Conservation (phyloP, 2,329 filamentous ascomycete species). For the Epichloe typhina region DNA sequence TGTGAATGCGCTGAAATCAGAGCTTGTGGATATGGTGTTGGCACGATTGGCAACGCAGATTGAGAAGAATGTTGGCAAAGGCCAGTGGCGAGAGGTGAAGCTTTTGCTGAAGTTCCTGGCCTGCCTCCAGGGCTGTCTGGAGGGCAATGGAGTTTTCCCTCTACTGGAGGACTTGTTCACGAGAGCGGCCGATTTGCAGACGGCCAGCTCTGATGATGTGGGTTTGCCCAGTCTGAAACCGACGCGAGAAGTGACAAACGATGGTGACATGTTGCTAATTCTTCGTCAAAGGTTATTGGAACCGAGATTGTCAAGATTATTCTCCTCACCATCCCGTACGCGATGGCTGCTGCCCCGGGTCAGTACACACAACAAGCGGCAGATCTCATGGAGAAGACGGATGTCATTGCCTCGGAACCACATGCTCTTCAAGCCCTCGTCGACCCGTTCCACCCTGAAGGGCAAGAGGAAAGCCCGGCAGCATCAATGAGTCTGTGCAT, state of each 20-base stretch:
- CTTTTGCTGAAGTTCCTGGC: slow-evolving; percentile 84
- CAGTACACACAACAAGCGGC: slow-evolving; percentile 61
- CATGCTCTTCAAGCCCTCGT: slow-evolving; percentile 76
- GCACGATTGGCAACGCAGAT: slow-evolving; percentile 44
- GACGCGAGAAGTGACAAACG: not conserved
- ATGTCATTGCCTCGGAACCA: slow-evolving; percentile 81
- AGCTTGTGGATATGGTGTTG: slow-evolving; percentile 61
- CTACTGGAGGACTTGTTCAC: slow-evolving; percentile 83
- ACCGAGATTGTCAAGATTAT: slow-evolving; percentile 96
- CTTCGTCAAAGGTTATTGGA: slow-evolving; percentile 40
- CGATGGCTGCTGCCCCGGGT: slow-evolving; percentile 59
- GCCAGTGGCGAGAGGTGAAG: slow-evolving; percentile 86
- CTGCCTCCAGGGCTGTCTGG: slow-evolving; percentile 68
- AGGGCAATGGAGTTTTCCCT: slow-evolving; percentile 74
- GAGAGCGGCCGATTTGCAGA: slow-evolving; percentile 85
- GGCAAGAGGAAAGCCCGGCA: slow-evolving; percentile 47
- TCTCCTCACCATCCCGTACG: slow-evolving; percentile 83
- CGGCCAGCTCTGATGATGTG: slow-evolving; percentile 83
- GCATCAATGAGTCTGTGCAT: slow-evolving; percentile 59
- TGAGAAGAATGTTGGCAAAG: slow-evolving; percentile 54
- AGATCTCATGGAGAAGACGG: slow-evolving; percentile 81
- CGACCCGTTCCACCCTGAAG: slow-evolving; percentile 64
- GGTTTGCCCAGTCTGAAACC: slow-evolving; percentile 22
- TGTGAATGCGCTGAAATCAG: slow-evolving; percentile 63
- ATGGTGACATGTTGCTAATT: not conserved